Percentiles rank a stretch among this genome's conserved stretches.
Evolutionary conservation across 2,329 filamentous ascomycete genomes (phyloP).

Genomic region (Bipolaris gigantea): DNA sequence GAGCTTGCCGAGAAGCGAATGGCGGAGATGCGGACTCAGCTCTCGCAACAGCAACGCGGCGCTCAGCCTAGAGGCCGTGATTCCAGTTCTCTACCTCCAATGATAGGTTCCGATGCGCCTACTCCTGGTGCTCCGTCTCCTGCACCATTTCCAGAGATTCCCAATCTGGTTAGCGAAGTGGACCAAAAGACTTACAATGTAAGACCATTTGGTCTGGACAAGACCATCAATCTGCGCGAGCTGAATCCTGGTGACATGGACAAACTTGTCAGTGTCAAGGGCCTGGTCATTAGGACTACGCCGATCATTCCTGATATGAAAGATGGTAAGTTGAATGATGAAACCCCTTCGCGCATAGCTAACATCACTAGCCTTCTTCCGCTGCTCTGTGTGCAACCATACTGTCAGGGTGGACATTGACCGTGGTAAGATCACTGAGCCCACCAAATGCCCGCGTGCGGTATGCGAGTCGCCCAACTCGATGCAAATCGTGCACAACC

Average conservation of each 20-base stretch:
- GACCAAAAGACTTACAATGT: conserved; percentile 81
- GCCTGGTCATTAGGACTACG: conserved; percentile 91
- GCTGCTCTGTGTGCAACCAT: conserved; percentile 90
- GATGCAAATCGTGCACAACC: conserved; percentile 98
- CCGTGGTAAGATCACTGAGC: conserved; percentile 93
- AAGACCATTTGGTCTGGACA: conserved; percentile 84
- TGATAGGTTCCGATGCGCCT: conserved; percentile 78
- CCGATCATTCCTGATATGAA: conserved; percentile 99
- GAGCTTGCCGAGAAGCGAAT: conserved; percentile 83
- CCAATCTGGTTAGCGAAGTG: conserved; percentile 76
- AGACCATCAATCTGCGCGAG: conserved; percentile 86
- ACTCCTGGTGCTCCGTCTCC: conserved; percentile 40
- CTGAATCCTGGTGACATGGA: conserved; percentile 97
- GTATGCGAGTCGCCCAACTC: conserved; percentile 86
- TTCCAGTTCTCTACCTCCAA: conserved; percentile 72
- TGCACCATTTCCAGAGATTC: conserved; percentile 52
- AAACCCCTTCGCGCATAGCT: conserved; percentile 6
- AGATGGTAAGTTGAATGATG: conserved; percentile 56
- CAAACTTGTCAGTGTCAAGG: conserved; percentile 92
- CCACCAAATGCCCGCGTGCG: conserved; percentile 81
- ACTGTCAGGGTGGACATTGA: conserved; percentile 89
- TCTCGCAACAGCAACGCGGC: conserved; percentile 60
- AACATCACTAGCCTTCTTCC: conserved; percentile 75
- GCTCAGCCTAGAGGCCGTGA: conserved; percentile 48
- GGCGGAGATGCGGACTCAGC: conserved; percentile 62